Conservation (phyloP, 306 rosid species). For the Cajanus cajan region DNA sequence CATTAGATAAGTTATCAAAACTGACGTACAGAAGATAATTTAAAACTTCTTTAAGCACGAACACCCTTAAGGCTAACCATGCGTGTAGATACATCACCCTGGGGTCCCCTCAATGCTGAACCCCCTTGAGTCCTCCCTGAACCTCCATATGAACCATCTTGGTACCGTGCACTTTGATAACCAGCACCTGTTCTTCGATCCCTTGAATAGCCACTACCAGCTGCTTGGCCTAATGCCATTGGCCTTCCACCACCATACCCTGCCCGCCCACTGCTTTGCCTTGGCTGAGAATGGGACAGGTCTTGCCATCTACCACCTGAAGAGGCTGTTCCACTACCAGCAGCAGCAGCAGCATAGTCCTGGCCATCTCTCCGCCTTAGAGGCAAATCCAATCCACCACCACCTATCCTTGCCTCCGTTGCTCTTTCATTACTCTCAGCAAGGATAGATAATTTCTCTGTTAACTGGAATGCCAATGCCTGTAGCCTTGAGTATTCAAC, state of each 20-base stretch:
- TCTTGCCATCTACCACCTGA: conserved; percentile 86
- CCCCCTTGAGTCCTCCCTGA: conserved; percentile 61
- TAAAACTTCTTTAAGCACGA: conserved; percentile 45
- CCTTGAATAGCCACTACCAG: conserved; percentile 51
- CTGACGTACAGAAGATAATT: background rate
- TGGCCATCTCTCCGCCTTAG: conserved; percentile 80
- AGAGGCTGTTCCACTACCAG: conserved; percentile 39
- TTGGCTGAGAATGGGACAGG: conserved; percentile 51
- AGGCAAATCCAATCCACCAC: conserved; percentile 87
- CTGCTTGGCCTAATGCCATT: conserved; percentile 42
- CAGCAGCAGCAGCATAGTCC: conserved; percentile 60
- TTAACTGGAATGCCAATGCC: conserved; percentile 78
- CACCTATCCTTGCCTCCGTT: conserved; percentile 73
- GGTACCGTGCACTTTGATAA: conserved; percentile 57
- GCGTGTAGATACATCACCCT: conserved; percentile 64
- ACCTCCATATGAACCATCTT: conserved; percentile 54
- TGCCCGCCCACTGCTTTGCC: conserved; percentile 72
- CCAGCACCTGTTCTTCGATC: conserved; percentile 49
- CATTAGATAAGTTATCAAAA: conserved; percentile 20
- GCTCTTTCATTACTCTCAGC: conserved; percentile 95
- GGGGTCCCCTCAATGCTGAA: conserved; percentile 63
- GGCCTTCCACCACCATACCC: conserved; percentile 67
- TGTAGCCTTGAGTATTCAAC: conserved; percentile 67
- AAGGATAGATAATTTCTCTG: conserved; percentile 78
- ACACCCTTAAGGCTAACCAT: conserved; percentile 81